Percentiles rank a stretch among this genome's conserved stretches.
These are phyloP conservation scores for Metarhizium sp. DNA, from an alignment of 2,329 filamentous ascomycete species.

Conservation along the genomic window DNA sequence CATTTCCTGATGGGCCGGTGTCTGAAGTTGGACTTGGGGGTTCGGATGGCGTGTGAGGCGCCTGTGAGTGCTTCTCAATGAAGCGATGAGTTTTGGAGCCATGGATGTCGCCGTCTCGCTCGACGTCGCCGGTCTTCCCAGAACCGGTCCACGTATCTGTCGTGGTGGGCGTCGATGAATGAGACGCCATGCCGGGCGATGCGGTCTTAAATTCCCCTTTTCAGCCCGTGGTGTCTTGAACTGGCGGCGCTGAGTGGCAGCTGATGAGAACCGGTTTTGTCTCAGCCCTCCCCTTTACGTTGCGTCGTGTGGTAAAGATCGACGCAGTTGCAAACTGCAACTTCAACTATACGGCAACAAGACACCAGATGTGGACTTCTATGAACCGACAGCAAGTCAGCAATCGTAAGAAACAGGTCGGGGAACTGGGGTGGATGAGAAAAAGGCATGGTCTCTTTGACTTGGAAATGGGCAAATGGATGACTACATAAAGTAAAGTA, in stretches of 20 bases:
- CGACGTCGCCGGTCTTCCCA: conserved; percentile 18
- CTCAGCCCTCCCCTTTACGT: too few relatives aligned
- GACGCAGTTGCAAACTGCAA: too few relatives aligned
- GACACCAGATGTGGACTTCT: too few relatives aligned
- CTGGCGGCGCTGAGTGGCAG: neutral
- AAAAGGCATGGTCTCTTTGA: too few relatives aligned
- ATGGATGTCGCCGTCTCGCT: conserved; percentile 9
- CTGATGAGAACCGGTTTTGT: too few relatives aligned
- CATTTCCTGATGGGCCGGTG: neutral
- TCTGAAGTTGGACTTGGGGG: neutral
- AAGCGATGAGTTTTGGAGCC: conserved; percentile 2
- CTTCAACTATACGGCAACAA: too few relatives aligned
- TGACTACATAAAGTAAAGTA: too few relatives aligned
- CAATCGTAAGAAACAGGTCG: too few relatives aligned
- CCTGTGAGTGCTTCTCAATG: neutral
- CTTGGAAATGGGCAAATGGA: too few relatives aligned
- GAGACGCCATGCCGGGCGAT: neutral
- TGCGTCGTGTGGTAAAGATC: too few relatives aligned
- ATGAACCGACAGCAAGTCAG: too few relatives aligned
- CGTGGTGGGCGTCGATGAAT: conserved; percentile 6
- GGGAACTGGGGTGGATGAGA: too few relatives aligned
- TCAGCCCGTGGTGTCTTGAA: neutral
- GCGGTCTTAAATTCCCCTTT: neutral
- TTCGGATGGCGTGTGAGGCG: neutral
- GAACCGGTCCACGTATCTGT: conserved; percentile 17